Evolutionary conservation across 2,329 filamentous ascomycete species (phyloP), one percentile per base, ranked within the genome.

Genomic region (Alternaria gansuensis): DNA sequence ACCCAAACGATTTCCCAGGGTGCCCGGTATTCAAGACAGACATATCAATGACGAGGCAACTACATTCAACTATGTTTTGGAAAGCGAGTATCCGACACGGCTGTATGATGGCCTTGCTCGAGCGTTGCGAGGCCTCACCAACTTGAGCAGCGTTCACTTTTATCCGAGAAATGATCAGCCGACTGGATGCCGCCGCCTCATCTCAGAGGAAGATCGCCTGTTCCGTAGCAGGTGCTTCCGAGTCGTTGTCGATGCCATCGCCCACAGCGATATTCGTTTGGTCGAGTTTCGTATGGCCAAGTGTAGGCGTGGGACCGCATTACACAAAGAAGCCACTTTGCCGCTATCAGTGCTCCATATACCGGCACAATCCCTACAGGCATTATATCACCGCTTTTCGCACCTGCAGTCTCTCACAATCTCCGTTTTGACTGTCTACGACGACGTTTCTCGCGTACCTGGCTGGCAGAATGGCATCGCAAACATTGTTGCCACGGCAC

Each of bases 1-100:
- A 8, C 71, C 71, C 28, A 74, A 73, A 40, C 69, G 71, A 14
- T 73, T 74, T 24, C 57, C 64, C 8, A 62, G 57, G 29, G 55
- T 71, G 1, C 48, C 64, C 11, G 59, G 63, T 17, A 51, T 71
- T 29, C 64, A 59, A 28, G 44, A 54, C 9, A 46, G 58, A 33
- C 43, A 73, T 39, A 63, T 72, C 7, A 61, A 39, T 6, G 61
- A 62, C 26, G 71, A 74, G 39, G 60, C 65, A 4, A 66, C 60
- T 4, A 54, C 70, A 23, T 67, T 67, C 45, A 57, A 69, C 13
- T 69, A 73, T 43, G 62, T 74, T 24, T 37, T 57, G 9, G 44
- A 50, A 36, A 51, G 52, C 24, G 45, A 61, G 2, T 60, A 68
- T 45, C 62, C 62, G 4, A 61, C 53, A 26, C 59, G 57, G 23